Evolutionary conservation across 2,329 filamentous ascomycete species (phyloP).

Genomic region (Hypoxylon sp.): DNA sequence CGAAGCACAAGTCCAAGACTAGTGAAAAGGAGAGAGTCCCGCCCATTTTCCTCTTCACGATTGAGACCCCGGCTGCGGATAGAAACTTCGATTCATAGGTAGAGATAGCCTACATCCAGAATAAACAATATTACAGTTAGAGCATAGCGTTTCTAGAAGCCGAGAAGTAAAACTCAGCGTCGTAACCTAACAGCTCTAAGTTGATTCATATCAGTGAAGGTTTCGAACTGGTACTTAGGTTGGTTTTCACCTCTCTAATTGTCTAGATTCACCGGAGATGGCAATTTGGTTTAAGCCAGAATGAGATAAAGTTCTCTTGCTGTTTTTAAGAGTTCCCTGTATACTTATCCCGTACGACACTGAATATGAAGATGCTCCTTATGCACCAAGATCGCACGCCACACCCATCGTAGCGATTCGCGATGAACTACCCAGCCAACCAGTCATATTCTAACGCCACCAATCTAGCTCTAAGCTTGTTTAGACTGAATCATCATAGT

Average conservation of each 20-base stretch:
- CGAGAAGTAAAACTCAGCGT: not conserved
- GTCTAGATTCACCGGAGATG: not conserved
- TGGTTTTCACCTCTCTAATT: not conserved
- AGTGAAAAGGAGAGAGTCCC: constrained; percentile 34
- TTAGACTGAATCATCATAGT: not conserved
- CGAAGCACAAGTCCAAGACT: constrained; percentile 20
- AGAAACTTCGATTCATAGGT: constrained; percentile 13
- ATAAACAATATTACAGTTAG: not conserved
- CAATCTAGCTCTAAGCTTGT: not conserved
- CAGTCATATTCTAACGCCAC: not conserved
- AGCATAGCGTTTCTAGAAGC: not conserved
- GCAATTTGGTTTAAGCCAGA: not conserved
- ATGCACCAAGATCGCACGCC: not conserved
- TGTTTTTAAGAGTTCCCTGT: not conserved
- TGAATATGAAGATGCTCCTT: not conserved
- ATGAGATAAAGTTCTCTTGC: not conserved
- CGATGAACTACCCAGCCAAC: not conserved
- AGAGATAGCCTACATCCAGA: not conserved
- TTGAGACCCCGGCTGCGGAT: constrained; percentile 48
- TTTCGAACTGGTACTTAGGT: not conserved
- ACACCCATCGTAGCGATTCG: not conserved
- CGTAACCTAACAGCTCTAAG: not conserved
- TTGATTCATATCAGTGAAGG: not conserved
- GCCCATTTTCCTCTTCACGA: constrained; percentile 52
- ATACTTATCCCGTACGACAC: not conserved